Evolutionary conservation across 2,329 filamentous ascomycete genomes (phyloP).

Genomic region (Claviceps pazoutovae): DNA sequence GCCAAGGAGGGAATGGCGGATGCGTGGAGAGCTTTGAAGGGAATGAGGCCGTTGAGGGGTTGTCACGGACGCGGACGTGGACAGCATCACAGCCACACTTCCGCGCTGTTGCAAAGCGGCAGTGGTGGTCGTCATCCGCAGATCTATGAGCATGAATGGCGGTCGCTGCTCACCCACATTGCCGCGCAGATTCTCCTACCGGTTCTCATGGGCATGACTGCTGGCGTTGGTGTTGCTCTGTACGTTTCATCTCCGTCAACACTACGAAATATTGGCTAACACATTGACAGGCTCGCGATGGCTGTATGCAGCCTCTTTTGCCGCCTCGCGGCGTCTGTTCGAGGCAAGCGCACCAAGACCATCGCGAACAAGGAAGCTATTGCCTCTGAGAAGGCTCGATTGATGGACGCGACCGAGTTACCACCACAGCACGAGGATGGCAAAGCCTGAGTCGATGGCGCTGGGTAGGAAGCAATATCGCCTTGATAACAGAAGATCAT

Average conservation of each 20-base stretch:
- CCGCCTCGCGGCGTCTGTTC: conserved; percentile 40
- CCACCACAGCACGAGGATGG: conserved; percentile 14
- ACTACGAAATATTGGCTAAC: conserved; percentile 14
- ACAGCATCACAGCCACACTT: conserved; percentile 1
- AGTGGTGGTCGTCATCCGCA: not conserved
- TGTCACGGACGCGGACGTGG: conserved; percentile 11
- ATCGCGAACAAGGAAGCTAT: not conserved
- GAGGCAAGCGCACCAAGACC: conserved; percentile 5
- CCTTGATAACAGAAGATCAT: not conserved
- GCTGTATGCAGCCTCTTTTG: conserved; percentile 45
- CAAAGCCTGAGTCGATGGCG: conserved; percentile 8
- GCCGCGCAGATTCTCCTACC: conserved; percentile 52
- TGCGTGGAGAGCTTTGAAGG: conserved; percentile 15
- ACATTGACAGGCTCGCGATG: conserved; percentile 41
- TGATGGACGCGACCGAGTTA: conserved; percentile 27
- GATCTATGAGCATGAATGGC: conserved; percentile 19
- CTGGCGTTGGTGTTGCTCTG: conserved; percentile 54
- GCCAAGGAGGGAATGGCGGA: conserved; percentile 24
- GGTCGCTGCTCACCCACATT: conserved; percentile 38
- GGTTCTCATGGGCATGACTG: conserved; percentile 52
- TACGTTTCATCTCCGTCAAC: conserved; percentile 19
- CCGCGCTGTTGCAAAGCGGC: not conserved
- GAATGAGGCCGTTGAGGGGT: conserved; percentile 9
- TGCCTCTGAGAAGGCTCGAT: conserved; percentile 35
- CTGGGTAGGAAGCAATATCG: not conserved